Evolutionary conservation across 2,329 filamentous ascomycete species (phyloP), one percentile per base, ranked within the genome.

Genomic region (Emydomyces testavorans): DNA sequence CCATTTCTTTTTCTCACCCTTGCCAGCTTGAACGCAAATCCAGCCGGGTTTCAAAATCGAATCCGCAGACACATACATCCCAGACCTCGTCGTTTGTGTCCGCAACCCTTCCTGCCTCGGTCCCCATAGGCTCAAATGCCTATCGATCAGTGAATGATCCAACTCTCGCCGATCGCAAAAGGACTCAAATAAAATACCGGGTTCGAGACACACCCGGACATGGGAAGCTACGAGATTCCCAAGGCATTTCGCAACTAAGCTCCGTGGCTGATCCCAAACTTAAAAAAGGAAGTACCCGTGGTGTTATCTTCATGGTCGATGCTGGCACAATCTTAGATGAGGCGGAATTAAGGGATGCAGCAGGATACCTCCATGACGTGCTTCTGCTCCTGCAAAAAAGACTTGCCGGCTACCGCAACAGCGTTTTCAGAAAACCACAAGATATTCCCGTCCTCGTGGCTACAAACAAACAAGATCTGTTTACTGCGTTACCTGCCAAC

Each of bases 401-500:
- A 39, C 28, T 40, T 20, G n/a, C 31, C 28, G 34, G 20, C 1
- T 31, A 13, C 29, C 15, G 41, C 11, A 40, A n/a, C 5, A 45
- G 76, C 79, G 41, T 75, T 77, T 24, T 50, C 37, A 66, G 67
- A 18, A 66, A 64, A 52, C 59, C 51, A 32, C 67, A 71, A 18
- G 72, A 77, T 18, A 74, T 92, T 6, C 80, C 85, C 0, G 75
- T 98, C 6, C 74, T 98, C 29, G 72, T 98, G 28, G 89, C 88
- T 1, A 89, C 88, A 46, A 98, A 96, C 68, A 98, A 98, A 74
- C 77, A 88, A 62, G 92, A 98, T 64, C 74, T 98, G 1, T 98
- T 98, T 63, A 95, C 92, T 0, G 87, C 90, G 6, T 70, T 95
- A 44, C 92, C 92, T 0, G 78, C 85, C 0, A 75, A 77, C 4